Evolutionary conservation across 306 rosid genomes (phyloP), one percentile per base, ranked within the genome.

Genomic region (Ziziphus jujuba): DNA sequence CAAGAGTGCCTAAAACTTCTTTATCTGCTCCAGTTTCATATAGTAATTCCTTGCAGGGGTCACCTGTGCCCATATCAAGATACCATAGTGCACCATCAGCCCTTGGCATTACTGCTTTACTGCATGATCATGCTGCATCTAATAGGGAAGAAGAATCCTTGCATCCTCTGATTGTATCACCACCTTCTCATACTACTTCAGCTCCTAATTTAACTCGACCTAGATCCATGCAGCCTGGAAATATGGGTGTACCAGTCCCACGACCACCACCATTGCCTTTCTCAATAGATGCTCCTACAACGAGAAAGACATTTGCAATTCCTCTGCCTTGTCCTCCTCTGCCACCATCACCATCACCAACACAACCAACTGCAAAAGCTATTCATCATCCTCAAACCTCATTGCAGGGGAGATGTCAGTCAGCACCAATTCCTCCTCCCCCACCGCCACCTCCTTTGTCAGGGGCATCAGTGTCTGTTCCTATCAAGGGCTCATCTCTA

Each of bases 101-200:
- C 72, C 89, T 90, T 56, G 97, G 97, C 79, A 91, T 90, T 75
- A 90, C 96, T 67, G 82, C 91, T 59, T 85, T 88, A 64, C 77
- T 95, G 83, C 96, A 85, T 31, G 99, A 95, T 81, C 89, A 82
- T 53, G 80, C 87, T 48, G 56, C 72, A 20, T 67, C 48, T 56
- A 78, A 74, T 75, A 61, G 17, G 51, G 77, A 77, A 75, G 88
- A 73, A 69, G 80, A 85, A 59, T 62, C 45, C 59, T 49, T 52
- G 55, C 70, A 72, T 56, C 84, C 73, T 61, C 82, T 57, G 77
- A 74, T 76, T 21, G 6, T 63, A 71, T 68, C 85, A 24, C 45
- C 79, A 25, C 48, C 72, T 49, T 63, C 59, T 12, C 45, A 40
- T 57, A 53, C 79, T 48, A 11, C 65, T 49, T 50, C 55, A 66